Evolutionary conservation across 257 asterid genomes (phyloP), one percentile per base, ranked within the genome.

Genomic region (Verbascum thapsus): DNA sequence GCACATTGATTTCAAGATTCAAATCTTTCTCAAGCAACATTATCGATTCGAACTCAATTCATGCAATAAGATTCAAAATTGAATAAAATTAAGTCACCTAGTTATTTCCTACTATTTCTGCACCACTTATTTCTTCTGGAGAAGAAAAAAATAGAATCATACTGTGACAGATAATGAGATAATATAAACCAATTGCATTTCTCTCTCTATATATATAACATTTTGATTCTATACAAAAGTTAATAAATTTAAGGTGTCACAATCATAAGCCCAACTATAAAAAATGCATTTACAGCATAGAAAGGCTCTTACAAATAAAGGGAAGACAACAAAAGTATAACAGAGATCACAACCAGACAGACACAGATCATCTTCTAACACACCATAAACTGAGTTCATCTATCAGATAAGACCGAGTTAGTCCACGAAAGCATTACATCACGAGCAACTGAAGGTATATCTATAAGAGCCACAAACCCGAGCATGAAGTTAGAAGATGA

Each of bases 401-500:
- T 65, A 56, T 88, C 87, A 13, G 84, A 80, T 67, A 91, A 70
- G 53, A 91, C 87, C 5, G 95, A 82, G 34, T 78, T 80, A 63
- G 88, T 91, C 98, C 98, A 91, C 6, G 98, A 88, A 32, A 91
- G 98, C 66, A 91, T 77, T 26, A 85, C 80, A 52, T 91, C 98
- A 43, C 98, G 90, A 62, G 96, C 98, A 77, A 91, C 83, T 8
- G 94, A 92, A 53, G 99, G 99, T 40, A 92, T 77, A 63, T 89
- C 99, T 92, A 91, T 61, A 69, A 65, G 61, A 80, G 49, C 50
- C 10, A 8, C 22, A 41, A 48, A 45, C 39, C 74, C 59, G 59
- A 8, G 35, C 10, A 42, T 56, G 39, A 68, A 6, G 37, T 54
- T 19, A 45, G 38, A 68, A 47, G 20, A 8, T 15, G 66, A 41